These are phyloP conservation scores for Debaryomyces tyrocola DNA, from an alignment of 805 yeast species.

Conservation along the genomic window DNA sequence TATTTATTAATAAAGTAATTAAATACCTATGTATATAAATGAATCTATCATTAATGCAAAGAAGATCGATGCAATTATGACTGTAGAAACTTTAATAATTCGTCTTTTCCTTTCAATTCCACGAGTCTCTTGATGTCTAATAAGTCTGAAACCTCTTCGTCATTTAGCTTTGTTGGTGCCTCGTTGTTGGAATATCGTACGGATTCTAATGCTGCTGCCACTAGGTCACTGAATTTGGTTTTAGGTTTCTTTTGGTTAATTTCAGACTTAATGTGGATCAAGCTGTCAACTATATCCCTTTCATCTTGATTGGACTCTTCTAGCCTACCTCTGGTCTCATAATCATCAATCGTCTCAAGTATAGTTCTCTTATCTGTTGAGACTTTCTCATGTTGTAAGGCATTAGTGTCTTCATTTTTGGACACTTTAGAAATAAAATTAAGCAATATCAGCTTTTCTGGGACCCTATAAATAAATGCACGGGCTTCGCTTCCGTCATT, in stretches of 20 bases:
- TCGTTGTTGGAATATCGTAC: conserved; percentile 8
- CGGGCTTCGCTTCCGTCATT: conserved; percentile 20
- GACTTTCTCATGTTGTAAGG: conserved; percentile 17
- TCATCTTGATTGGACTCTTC: conserved; percentile 17
- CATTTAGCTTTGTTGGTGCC: conserved; percentile 4
- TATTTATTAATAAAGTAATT: neutral
- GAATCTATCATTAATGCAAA: neutral
- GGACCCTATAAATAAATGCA: conserved; percentile 59
- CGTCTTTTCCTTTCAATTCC: conserved; percentile 67
- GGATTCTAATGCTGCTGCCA: conserved; percentile 34
- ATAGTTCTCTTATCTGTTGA: conserved; percentile 5
- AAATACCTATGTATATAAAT: neutral
- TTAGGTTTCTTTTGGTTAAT: conserved; percentile 18
- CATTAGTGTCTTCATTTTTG: conserved; percentile 25
- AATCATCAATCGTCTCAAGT: conserved; percentile 20
- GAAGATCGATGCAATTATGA: conserved; percentile 7
- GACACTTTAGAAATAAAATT: conserved; percentile 58
- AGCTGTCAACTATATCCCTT: conserved; percentile 20
- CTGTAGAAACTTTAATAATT: conserved; percentile 58
- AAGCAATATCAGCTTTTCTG: conserved; percentile 65
- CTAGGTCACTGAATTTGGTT: conserved; percentile 49
- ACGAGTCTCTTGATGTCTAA: conserved; percentile 59
- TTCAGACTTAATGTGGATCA: conserved; percentile 30
- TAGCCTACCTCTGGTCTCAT: conserved; percentile 20
- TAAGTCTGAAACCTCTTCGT: conserved; percentile 51